phyloP scores from a whole-genome alignment of 2,329 filamentous ascomycete genomes.

The Xylariales sp. region DNA sequence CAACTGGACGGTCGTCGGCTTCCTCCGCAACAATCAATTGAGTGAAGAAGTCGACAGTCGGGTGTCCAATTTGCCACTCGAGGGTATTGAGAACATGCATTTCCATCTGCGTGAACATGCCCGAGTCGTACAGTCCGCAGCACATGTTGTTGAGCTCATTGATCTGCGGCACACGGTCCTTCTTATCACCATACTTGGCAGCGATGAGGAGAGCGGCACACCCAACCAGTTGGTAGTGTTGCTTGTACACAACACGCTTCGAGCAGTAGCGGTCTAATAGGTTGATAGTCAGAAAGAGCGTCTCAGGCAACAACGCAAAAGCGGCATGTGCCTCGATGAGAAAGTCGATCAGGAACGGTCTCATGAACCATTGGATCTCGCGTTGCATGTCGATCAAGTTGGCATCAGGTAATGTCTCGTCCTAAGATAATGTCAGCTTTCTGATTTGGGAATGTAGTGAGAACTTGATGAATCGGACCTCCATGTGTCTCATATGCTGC shows the following conservation, averaged over 20 bases:
- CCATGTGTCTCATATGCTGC: slow-evolving; percentile 92
- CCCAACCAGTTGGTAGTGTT: slow-evolving; percentile 96
- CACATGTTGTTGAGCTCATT: slow-evolving; percentile 98
- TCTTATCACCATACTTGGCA: slow-evolving; percentile 97
- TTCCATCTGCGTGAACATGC: slow-evolving; percentile 99
- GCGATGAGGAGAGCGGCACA: slow-evolving; percentile 94
- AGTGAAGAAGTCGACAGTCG: slow-evolving; percentile 90
- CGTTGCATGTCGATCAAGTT: slow-evolving; percentile 98
- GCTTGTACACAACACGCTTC: slow-evolving; percentile 95
- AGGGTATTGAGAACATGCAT: slow-evolving; percentile 98
- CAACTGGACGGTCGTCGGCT: slow-evolving; percentile 74
- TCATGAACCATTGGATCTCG: slow-evolving; percentile 99
- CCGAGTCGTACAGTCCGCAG: slow-evolving; percentile 94
- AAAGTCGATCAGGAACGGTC: slow-evolving; percentile 96
- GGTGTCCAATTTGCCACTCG: slow-evolving; percentile 93
- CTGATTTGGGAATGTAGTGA: slow-evolving; percentile 24
- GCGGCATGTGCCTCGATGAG: slow-evolving; percentile 94
- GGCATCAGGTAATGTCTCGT: slow-evolving; percentile 89
- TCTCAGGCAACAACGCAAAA: slow-evolving; percentile 90
- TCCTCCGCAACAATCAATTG: slow-evolving; percentile 82
- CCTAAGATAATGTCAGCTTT: slow-evolving; percentile 31
- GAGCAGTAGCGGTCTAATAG: slow-evolving; percentile 97
- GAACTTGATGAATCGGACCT: slow-evolving; percentile 43
- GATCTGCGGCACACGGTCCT: slow-evolving; percentile 96
- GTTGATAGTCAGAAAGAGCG: slow-evolving; percentile 93